Evolutionary conservation across 2,329 filamentous ascomycete species (phyloP).

Genomic region (Colletotrichum sp.): DNA sequence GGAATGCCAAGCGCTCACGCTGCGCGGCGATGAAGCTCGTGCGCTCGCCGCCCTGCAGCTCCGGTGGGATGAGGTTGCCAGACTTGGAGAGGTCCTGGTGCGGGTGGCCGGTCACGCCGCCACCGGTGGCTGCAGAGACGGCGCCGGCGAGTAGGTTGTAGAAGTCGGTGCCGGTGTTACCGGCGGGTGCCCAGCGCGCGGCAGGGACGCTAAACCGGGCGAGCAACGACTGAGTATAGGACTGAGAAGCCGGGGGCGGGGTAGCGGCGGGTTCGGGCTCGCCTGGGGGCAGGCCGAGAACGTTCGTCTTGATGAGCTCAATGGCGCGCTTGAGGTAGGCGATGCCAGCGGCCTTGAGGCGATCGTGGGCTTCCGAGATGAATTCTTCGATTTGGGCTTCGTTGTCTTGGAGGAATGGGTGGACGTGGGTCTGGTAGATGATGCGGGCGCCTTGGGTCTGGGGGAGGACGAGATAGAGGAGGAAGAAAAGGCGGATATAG

Average conservation of each 20-base stretch:
- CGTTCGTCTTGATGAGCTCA: slow-evolving; percentile 74
- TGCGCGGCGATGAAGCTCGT: slow-evolving; percentile 79
- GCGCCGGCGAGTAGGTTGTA: slow-evolving; percentile 80
- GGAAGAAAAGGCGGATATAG: slow-evolving; percentile 84
- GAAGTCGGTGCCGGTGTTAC: slow-evolving; percentile 66
- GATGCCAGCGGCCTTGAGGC: slow-evolving; percentile 77
- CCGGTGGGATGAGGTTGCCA: slow-evolving; percentile 68
- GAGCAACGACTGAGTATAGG: slow-evolving; percentile 82
- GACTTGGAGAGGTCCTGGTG: slow-evolving; percentile 35
- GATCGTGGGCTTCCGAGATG: slow-evolving; percentile 82
- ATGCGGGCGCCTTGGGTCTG: slow-evolving; percentile 92
- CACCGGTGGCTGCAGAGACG: slow-evolving; percentile 65
- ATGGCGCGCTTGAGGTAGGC: slow-evolving; percentile 75
- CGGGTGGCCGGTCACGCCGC: slow-evolving; percentile 40
- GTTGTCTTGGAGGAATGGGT: slow-evolving; percentile 88
- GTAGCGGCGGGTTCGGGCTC: slow-evolving; percentile 40
- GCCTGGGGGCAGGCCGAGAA: slow-evolving; percentile 77
- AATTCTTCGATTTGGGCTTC: slow-evolving; percentile 89
- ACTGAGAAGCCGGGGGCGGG: slow-evolving; percentile 48
- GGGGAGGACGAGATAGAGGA: slow-evolving; percentile 95
- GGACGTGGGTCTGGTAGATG: slow-evolving; percentile 84
- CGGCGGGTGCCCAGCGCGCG: slow-evolving; percentile 61
- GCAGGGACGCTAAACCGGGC: slow-evolving; percentile 85
- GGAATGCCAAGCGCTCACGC: slow-evolving; percentile 75
- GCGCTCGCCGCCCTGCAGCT: slow-evolving; percentile 69